Percentiles rank a stretch among this genome's conserved stretches.
Evolutionary conservation across 805 yeast species (phyloP).

Genomic region (Kregervanrija pseudodelftensis): DNA sequence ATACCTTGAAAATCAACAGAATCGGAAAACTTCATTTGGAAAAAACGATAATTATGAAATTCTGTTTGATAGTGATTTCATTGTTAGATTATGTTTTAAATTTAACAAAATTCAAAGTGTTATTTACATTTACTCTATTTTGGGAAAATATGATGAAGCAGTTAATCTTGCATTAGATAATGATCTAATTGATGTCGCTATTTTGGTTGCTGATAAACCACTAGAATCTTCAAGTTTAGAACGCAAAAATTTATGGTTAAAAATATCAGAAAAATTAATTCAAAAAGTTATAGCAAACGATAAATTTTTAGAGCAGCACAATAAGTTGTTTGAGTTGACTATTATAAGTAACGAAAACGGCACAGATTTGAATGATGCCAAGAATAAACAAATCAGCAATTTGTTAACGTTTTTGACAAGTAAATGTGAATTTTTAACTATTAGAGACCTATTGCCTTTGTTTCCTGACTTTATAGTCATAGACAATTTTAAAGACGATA

Average conservation of each 20-base stretch:
- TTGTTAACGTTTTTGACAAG: slow-evolving; percentile 32
- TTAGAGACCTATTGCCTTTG: slow-evolving; percentile 77
- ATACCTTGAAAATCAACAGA: slow-evolving; percentile 36
- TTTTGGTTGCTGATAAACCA: slow-evolving; percentile 49
- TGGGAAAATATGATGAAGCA: slow-evolving; percentile 74
- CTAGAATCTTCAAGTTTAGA: slow-evolving; percentile 26
- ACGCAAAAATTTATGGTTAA: slow-evolving; percentile 69
- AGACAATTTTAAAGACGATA: slow-evolving; percentile 76
- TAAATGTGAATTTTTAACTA: slow-evolving; percentile 46
- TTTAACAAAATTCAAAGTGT: slow-evolving; percentile 57
- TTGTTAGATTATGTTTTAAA: slow-evolving; percentile 64
- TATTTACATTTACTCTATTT: slow-evolving; percentile 59
- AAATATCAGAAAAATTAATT: slow-evolving; percentile 48
- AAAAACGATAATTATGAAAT: slow-evolving; percentile 23
- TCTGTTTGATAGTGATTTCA: slow-evolving; percentile 62
- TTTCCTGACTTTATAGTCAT: slow-evolving; percentile 81
- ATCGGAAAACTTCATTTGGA: slow-evolving; percentile 10
- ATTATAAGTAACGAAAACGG: slow-evolving; percentile 1
- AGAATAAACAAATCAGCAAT: slow-evolving; percentile 24
- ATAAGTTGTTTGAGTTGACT: slow-evolving; percentile 11
- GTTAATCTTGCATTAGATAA: slow-evolving; percentile 62
- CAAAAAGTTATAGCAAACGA: slow-evolving; percentile 25
- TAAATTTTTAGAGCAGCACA: slow-evolving; percentile 19
- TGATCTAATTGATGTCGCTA: slow-evolving; percentile 52
- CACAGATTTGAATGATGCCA: slow-evolving; percentile 4